Evolutionary conservation across 1,284 basidiomycete genomes (phyloP), one percentile per base, ranked within the genome.

Genomic region (Rhodotorula mucilaginosa): DNA sequence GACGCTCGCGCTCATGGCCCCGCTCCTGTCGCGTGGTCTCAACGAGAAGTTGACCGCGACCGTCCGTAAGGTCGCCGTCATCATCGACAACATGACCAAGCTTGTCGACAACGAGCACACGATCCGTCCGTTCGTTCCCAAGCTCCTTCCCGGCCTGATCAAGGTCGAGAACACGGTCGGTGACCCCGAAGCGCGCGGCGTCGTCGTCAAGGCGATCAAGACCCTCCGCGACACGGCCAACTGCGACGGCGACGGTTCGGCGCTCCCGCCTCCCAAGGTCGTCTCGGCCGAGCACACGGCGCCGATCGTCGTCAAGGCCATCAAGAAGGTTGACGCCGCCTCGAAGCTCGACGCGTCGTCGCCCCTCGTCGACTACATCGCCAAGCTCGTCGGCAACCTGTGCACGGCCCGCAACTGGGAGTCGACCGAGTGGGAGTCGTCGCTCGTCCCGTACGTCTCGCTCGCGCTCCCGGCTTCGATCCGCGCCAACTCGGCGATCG

Each of bases 1-100:
- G 74, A 99, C 97, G 77, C 90, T 99, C 79, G 97, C 97, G 78
- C 90, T 99, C 78, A 98, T 99, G 93, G 96, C 96, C 72, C 97
- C 96, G 79, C 90, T 99, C 59, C 87, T 99, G 74, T 88, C 91
- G 75, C 93, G 97, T 87, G 97, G 97, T 89, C 88, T 98, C 77
- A 87, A 84, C 77, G 94, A 97, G 87, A 95, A 96, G 85, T 87
- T 91, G 74, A 97, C 94, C 74, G 89, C 94, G 74, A 96, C 89
- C 78, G 95, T 96, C 87, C 93, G 95, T 79, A 97, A 94, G 86
- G 93, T 97, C 79, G 93, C 92, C 80, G 93, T 97, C 80, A 97
- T 97, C 79, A 87, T 92, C 80, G 95, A 97, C 86, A 97, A 97
- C 89, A 97, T 97, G 94, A 84, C 94, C 82, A 97, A 97, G 86